Evolutionary conservation across 2,329 filamentous ascomycete genomes (phyloP), one percentile per base, ranked within the genome.

Genomic region (Sporothrix inflata): DNA sequence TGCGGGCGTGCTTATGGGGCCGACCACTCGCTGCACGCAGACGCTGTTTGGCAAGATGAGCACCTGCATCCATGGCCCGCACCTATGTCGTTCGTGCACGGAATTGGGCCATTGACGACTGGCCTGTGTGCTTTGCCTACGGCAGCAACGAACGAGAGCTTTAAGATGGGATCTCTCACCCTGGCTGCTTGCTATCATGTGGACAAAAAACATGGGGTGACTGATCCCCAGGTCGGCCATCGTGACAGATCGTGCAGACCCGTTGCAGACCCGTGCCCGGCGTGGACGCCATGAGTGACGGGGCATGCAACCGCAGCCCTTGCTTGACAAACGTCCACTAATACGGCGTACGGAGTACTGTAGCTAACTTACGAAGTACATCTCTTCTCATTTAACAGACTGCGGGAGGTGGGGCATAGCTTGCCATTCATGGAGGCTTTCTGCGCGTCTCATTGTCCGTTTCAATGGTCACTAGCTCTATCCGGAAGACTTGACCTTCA

Each of bases 311-410:
- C 45, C 34, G 27, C 40, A 68, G 40, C 65, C 19, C 45, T n/a
- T 67, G 30, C 24, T 45, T 66, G 27, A 38, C 63, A n/a, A 53
- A 42, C 47, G n/a, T 40, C 65, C 65, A 68, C 42, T 63, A 63
- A 63, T 63, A 63, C 38, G 57, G 34, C 57, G 57, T 42, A 21
- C 57, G 34, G 57, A 24, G 9, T 61, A 19, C 21, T 40, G 19
- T 14, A 63, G 21, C 34, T 7, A 14, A 16, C 16, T 49, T 7
- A 21, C n/a, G n/a, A n/a, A n/a, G n/a, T n/a, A n/a, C 38, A 66
- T 42, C 53, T 67, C 49, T 61, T 70, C 30, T 72, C 57, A 69
- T 71, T 74, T 74, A 45, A 30, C 66, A 55, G 66, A 21, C 34
- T 55, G 51, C 19, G 21, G 51, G 27, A 47, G 24, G 71, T 72